Evolutionary conservation across 352 stramenopile species (phyloP).

Genomic region (Phytophthora kernoviae): DNA sequence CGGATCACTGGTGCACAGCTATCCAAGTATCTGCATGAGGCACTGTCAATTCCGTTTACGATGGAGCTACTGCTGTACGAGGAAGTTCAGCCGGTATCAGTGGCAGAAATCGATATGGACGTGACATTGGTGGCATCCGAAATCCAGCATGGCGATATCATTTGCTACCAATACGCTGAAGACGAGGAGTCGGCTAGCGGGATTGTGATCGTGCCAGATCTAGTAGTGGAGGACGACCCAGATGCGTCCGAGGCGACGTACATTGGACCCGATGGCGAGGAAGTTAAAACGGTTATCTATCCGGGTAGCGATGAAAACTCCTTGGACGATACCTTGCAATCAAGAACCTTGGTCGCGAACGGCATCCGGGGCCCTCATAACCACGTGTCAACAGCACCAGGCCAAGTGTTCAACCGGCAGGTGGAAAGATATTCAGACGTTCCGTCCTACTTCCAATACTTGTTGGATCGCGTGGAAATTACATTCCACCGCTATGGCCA

Average conservation of each 20-base stretch:
- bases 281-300: constrained; percentile 25
- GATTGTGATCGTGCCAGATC: constrained; percentile 21
- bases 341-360: constrained; percentile 18
- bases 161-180: constrained; percentile 76
- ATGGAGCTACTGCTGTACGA: constrained; percentile 77
- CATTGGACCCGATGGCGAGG: constrained; percentile 30
- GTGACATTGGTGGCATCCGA: constrained; percentile 51
- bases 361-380: constrained; percentile 20
- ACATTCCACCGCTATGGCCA: constrained; percentile 62
- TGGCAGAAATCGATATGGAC: constrained; percentile 64
- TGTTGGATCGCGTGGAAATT: constrained; percentile 83
- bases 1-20: constrained; percentile 63
- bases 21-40: constrained; percentile 52
- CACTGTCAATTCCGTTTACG: constrained; percentile 50
- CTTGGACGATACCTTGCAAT: constrained; percentile 10
- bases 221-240: constrained; percentile 30
- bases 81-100: constrained; percentile 68
- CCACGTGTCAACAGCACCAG: constrained; percentile 15
- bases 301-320: constrained; percentile 21
- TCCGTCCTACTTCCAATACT: constrained; percentile 80
- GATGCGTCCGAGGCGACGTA: constrained; percentile 29
- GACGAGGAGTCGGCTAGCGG: constrained; percentile 30
- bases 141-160: constrained; percentile 86
- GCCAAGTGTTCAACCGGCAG: constrained; percentile 6
- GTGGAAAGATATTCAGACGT: constrained; percentile 71